Evolutionary conservation across 2,329 filamentous ascomycete species (phyloP).

Genomic region (Trichothecium sympodiale): DNA sequence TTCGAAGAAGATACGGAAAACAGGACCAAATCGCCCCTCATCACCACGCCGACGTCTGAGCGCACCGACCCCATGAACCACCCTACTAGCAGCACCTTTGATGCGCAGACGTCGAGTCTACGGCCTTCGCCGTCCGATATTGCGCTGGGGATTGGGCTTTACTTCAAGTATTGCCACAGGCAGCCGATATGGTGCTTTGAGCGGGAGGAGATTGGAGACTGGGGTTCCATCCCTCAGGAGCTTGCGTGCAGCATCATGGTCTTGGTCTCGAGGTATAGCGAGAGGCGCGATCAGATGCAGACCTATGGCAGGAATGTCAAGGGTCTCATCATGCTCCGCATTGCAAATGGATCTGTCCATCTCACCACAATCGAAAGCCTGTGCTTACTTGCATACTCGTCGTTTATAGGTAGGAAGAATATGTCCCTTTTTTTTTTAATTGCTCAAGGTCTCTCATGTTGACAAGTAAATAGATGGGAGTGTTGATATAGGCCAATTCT

Average conservation of each 20-base stretch:
- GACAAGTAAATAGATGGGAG: slow-evolving; percentile 29
- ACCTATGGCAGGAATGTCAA: slow-evolving; percentile 27
- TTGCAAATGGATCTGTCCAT: slow-evolving; percentile 38
- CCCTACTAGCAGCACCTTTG: slow-evolving; percentile 14
- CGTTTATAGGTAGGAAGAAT: slow-evolving; percentile 33
- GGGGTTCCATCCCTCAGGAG: slow-evolving; percentile 23
- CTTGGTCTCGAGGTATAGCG: slow-evolving; percentile 26
- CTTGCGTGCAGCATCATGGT: slow-evolving; percentile 29
- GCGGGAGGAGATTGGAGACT: slow-evolving; percentile 26
- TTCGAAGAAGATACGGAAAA: slow-evolving; percentile 15
- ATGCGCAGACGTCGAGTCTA: slow-evolving; percentile 14
- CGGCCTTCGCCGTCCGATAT: slow-evolving; percentile 21
- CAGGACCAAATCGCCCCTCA: too few species aligned
- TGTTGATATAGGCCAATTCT: slow-evolving; percentile 35
- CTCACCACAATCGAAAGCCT: slow-evolving; percentile 38
- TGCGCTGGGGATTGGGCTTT: slow-evolving; percentile 22
- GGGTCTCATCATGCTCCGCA: slow-evolving; percentile 33
- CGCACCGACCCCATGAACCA: slow-evolving; percentile 11
- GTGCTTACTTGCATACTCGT: slow-evolving; percentile 37
- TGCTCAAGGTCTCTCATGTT: background rate
- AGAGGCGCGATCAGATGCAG: slow-evolving; percentile 19
- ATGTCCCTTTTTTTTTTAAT: background rate
- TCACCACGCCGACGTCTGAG: slow-evolving; percentile 12
- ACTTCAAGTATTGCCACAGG: slow-evolving; percentile 31
- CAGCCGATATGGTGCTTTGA: slow-evolving; percentile 35